Conservation (phyloP, 768 basidiomycete genomes). For the Fomitopsis serialis region DNA sequence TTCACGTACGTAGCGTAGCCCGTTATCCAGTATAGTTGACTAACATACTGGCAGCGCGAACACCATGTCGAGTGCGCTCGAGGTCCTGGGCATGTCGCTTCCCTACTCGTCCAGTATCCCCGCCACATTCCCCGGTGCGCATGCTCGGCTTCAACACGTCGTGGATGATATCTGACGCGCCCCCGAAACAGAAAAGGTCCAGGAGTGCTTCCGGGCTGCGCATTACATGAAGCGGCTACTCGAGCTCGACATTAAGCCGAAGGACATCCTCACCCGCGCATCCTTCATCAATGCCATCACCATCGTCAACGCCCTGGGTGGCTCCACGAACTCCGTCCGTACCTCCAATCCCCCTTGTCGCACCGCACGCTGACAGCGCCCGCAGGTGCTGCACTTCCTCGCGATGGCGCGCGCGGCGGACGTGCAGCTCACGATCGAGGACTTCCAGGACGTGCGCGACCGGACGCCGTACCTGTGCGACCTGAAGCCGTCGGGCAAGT, state of each 20-base stretch:
- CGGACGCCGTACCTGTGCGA: slow-evolving; percentile 84
- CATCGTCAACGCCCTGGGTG: slow-evolving; percentile 74
- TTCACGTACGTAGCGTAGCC: slow-evolving; percentile 49
- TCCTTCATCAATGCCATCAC: slow-evolving; percentile 83
- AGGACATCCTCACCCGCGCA: slow-evolving; percentile 61
- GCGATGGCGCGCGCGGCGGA: slow-evolving; percentile 84
- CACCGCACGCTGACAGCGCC: not conserved
- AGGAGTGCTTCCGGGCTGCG: slow-evolving; percentile 78
- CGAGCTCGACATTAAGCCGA: slow-evolving; percentile 79
- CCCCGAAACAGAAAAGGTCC: slow-evolving; percentile 64
- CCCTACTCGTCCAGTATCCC: slow-evolving; percentile 81
- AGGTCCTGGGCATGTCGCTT: slow-evolving; percentile 80
- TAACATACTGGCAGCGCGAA: slow-evolving; percentile 50
- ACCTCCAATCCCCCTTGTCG: not conserved
- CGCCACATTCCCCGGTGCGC: slow-evolving; percentile 59
- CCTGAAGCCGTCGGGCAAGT: slow-evolving; percentile 81
- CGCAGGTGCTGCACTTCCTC: slow-evolving; percentile 73
- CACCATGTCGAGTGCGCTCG: slow-evolving; percentile 82
- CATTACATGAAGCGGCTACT: slow-evolving; percentile 71
- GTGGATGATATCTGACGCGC: not conserved
- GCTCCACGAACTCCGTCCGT: slow-evolving; percentile 81
- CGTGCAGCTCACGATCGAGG: slow-evolving; percentile 69
- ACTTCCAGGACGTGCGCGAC: slow-evolving; percentile 79
- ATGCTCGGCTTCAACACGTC: not conserved
- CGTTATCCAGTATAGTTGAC: too few species aligned